Evolutionary conservation across 192 early-diverging fungal species (phyloP).

Genomic region (Lobosporangium transversale): DNA sequence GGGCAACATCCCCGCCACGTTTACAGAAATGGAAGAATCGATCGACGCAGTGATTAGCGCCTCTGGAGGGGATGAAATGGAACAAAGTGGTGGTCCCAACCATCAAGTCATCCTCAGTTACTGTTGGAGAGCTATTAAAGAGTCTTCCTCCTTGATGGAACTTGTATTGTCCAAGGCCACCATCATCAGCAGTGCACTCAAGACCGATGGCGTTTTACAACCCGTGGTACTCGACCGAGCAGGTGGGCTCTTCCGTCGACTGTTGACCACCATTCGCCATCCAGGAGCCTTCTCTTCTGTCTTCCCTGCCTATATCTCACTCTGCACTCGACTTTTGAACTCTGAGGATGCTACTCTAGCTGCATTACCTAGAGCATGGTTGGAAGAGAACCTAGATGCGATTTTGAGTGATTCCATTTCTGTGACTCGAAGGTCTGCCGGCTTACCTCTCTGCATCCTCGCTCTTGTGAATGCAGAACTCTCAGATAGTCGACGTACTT

Average conservation of each 20-base stretch:
- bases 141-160: slow-evolving; percentile 67
- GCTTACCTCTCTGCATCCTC: slow-evolving; percentile 88
- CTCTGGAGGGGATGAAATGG: slow-evolving; percentile 54
- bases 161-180: slow-evolving; percentile 49
- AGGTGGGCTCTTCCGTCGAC: slow-evolving; percentile 63
- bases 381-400: slow-evolving; percentile 80
- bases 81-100: slow-evolving; percentile 62
- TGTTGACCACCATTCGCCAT: slow-evolving; percentile 84
- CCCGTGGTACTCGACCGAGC: slow-evolving; percentile 30
- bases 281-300: slow-evolving; percentile 93
- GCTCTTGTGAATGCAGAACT: slow-evolving; percentile 80
- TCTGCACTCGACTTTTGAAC: slow-evolving; percentile 76
- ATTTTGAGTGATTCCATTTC: slow-evolving; percentile 82
- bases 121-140: slow-evolving; percentile 94
- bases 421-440: slow-evolving; percentile 91
- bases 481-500: slow-evolving; percentile 59
- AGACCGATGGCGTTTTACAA: slow-evolving; percentile 32
- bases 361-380: slow-evolving; percentile 73
- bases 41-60: slow-evolving; percentile 60
- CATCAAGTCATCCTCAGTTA: slow-evolving; percentile 90
- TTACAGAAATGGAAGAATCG: slow-evolving; percentile 74
- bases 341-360: slow-evolving; percentile 63
- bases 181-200: slow-evolving; percentile 19
- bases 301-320: slow-evolving; percentile 76
- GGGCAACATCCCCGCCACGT: slow-evolving; percentile 87